These are phyloP conservation scores for Aureobasidium uvarum DNA, from an alignment of 2,329 filamentous ascomycete species.

Conservation along the genomic window DNA sequence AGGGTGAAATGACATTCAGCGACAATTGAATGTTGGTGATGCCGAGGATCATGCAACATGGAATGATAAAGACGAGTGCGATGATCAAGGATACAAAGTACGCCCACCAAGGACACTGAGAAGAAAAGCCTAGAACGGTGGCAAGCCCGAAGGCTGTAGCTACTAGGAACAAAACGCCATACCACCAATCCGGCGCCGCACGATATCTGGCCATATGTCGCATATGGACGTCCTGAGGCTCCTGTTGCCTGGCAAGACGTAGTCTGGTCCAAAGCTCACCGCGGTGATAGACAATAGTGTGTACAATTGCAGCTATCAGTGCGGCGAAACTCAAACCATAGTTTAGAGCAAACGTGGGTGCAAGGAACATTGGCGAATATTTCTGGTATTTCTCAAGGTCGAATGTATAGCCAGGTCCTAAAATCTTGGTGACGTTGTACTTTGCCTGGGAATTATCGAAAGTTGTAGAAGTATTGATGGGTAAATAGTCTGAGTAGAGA, in stretches of 20 bases:
- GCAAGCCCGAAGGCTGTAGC: conserved; percentile 33
- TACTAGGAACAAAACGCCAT: conserved; percentile 41
- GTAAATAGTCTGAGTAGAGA: conserved; percentile 79
- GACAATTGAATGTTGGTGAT: conserved; percentile 63
- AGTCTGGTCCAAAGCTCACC: conserved; percentile 77
- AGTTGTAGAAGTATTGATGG: conserved; percentile 76
- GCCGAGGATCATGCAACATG: conserved; percentile 88
- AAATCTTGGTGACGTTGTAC: conserved; percentile 77
- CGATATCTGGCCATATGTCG: conserved; percentile 74
- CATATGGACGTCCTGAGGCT: conserved; percentile 66
- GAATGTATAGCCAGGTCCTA: conserved; percentile 75
- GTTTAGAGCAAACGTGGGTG: conserved; percentile 82
- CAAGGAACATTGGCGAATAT: conserved; percentile 83
- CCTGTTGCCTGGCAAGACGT: conserved; percentile 55
- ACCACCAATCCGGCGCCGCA: conserved; percentile 79
- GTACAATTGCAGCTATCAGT: conserved; percentile 72
- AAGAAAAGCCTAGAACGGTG: conserved; percentile 25
- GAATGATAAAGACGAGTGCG: conserved; percentile 78
- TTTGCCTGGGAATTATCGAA: conserved; percentile 80
- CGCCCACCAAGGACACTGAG: conserved; percentile 22
- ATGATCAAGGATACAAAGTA: conserved; percentile 62
- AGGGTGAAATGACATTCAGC: conserved; percentile 31
- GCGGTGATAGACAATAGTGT: conserved; percentile 82
- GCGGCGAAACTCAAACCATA: conserved; percentile 86
- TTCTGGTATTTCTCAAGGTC: conserved; percentile 70